Percentiles rank a stretch among this genome's conserved stretches.
Evolutionary conservation across 148 eudicot genomes (phyloP).

Genomic region (Agrostemma githago): DNA sequence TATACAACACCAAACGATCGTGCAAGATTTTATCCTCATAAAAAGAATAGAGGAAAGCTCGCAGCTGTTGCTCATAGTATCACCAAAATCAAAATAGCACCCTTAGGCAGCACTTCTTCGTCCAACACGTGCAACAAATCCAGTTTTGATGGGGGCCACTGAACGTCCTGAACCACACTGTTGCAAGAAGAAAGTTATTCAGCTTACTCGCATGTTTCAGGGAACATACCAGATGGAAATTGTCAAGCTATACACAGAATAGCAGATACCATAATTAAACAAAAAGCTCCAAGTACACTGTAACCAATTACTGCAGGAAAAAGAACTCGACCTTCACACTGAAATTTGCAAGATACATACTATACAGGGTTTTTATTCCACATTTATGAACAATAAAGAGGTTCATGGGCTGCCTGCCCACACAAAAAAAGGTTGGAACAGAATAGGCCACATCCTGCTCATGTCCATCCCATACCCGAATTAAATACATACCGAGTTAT

Average conservation of each 20-base stretch:
- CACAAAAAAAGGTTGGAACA: too few species aligned
- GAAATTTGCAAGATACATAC: not conserved
- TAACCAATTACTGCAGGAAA: not conserved
- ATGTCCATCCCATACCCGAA: too few species aligned
- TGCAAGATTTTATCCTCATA: not conserved
- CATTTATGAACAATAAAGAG: not conserved
- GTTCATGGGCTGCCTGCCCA: not conserved
- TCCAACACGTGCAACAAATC: slow-evolving; percentile 32
- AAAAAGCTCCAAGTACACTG: not conserved
- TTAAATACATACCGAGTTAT: too few species aligned
- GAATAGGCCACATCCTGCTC: too few species aligned
- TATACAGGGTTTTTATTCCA: too few species aligned
- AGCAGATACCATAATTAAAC: not conserved
- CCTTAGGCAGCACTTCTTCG: slow-evolving; percentile 13
- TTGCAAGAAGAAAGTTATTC: not conserved
- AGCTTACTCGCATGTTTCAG: not conserved
- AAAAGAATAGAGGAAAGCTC: not conserved
- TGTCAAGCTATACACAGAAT: not conserved
- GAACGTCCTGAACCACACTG: slow-evolving; percentile 32
- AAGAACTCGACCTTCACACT: not conserved
- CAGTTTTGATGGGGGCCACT: slow-evolving; percentile 23
- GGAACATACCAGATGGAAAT: not conserved
- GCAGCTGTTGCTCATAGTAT: not conserved
- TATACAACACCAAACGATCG: not conserved
- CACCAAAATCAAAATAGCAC: not conserved